These are phyloP conservation scores for Leccinum variicolor DNA, from an alignment of 768 basidiomycete species.

Conservation along the genomic window DNA sequence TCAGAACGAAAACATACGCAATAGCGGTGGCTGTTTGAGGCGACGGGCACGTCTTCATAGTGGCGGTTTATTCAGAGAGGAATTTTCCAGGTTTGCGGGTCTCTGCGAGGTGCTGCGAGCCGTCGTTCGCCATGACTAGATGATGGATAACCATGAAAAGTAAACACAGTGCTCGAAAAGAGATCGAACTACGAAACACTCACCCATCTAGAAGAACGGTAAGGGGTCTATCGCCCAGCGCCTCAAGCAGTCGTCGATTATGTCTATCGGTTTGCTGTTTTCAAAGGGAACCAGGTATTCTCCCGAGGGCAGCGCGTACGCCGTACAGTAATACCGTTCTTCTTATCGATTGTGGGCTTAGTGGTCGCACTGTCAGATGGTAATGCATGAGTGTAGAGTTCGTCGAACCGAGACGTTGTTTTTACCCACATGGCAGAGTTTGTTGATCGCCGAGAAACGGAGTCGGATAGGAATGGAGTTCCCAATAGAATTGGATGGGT, in stretches of 20 bases:
- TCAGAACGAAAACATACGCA: slow-evolving; percentile 11
- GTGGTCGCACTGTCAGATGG: too few species aligned
- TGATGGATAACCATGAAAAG: not conserved
- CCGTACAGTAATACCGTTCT: too few species aligned
- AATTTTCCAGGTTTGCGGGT: slow-evolving; percentile 8
- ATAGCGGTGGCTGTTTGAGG: not conserved
- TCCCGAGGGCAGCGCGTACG: not conserved
- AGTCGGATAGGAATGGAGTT: too few species aligned
- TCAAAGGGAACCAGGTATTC: slow-evolving; percentile 1
- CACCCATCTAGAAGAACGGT: slow-evolving; percentile 9
- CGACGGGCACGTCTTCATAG: slow-evolving; percentile 1
- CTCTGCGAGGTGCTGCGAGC: not conserved
- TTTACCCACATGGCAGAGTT: slow-evolving; percentile 7
- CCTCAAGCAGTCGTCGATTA: not conserved
- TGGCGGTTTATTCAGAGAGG: not conserved
- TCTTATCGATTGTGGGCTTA: too few species aligned
- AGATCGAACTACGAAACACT: not conserved
- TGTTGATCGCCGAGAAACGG: too few species aligned
- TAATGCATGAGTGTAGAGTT: too few species aligned
- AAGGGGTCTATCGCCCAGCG: slow-evolving; percentile 7
- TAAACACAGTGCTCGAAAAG: not conserved
- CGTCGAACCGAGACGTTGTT: slow-evolving; percentile 11
- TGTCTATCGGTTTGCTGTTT: not conserved
- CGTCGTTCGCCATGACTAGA: slow-evolving; percentile 4
- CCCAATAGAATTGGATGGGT: slow-evolving; percentile 16